Base-by-base conservation (phyloP, 176 grass and related monocot species). In the Oryza coarctata region DNA sequence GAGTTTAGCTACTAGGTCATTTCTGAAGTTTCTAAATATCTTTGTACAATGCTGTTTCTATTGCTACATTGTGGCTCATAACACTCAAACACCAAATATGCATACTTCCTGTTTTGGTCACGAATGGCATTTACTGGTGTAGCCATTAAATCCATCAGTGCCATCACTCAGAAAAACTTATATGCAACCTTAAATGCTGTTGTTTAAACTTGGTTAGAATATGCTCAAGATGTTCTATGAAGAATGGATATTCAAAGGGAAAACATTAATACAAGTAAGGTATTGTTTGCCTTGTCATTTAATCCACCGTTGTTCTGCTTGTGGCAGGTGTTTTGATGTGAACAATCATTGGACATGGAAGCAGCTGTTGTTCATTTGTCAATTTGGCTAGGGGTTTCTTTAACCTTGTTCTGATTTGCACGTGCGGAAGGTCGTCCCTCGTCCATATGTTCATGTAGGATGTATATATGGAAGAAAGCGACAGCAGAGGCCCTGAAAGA, bases 391-490 rank as follows among this genome's bases (percentile, higher is more conserved):
- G 57, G 36, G 80, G 14, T 82, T 85, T 60, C 38, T 41, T 82
- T 82, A 77, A 83, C 86, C 62, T 73, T 40, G 27, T 79, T 87
- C 66, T 83, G 79, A 78, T 79, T 81, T 83, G 52, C 77, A 40
- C 63, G 29, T 63, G 68, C 13, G 22, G 71, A 71, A 76, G 28
- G 58, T 84, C 76, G 80, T 81, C 77, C 71, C 11, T 79, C 52
- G 27, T 84, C 82, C 78, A 82, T 92, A 75, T 92, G 82, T 69
- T 85, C 70, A 75, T 81, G 68, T 68, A 74, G 69, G 85, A 71
- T 89, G 87, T 89, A 89, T 70, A 89, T 89, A 85, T 85, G 82
- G 82, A 85, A 85, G 79, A 85, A 86, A 89, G 65, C 68, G 83
- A 78, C 75, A 80, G 65, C 63, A 89, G 71, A 49, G 31, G 31